Conservation (phyloP, 768 basidiomycete genomes). For the Boletus vinaceobasis region DNA sequence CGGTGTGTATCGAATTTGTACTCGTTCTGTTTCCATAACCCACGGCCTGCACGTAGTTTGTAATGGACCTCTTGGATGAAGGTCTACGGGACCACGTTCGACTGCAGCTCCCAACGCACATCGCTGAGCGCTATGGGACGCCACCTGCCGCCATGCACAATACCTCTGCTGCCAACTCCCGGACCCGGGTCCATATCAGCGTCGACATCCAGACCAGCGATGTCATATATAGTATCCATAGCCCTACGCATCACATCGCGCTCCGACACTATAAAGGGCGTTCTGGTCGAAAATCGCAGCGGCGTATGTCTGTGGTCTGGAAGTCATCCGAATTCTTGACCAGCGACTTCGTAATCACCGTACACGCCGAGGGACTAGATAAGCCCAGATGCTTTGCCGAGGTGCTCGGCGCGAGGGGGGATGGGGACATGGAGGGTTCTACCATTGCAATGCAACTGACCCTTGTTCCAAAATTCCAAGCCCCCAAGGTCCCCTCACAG, state of each 20-base stretch:
- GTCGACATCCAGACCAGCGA: conserved; percentile 51
- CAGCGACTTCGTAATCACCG: conserved; percentile 49
- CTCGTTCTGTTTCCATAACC: not conserved
- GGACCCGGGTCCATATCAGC: conserved; percentile 39
- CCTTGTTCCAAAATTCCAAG: conserved; percentile 49
- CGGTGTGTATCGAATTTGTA: conserved; percentile 32
- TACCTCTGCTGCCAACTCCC: conserved; percentile 26
- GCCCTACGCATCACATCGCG: conserved; percentile 44
- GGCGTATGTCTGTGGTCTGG: conserved; percentile 39
- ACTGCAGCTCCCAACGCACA: conserved; percentile 49
- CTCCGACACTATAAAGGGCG: conserved; percentile 35
- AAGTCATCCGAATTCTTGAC: conserved; percentile 41
- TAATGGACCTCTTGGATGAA: conserved; percentile 52
- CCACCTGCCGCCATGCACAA: conserved; percentile 37
- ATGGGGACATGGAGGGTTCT: conserved; percentile 1
- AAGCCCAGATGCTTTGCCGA: conserved; percentile 57
- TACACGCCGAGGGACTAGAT: conserved; percentile 49
- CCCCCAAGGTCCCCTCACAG: conserved; percentile 41
- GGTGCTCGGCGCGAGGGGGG: conserved; percentile 20
- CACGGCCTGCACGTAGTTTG: conserved; percentile 35
- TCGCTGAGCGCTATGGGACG: conserved; percentile 53
- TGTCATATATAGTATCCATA: conserved; percentile 36
- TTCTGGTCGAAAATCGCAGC: conserved; percentile 34
- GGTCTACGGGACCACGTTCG: conserved; percentile 46
- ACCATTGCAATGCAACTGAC: conserved; percentile 52